Conservation (phyloP, 2,329 filamentous ascomycete genomes). For the Dissoconium aciculare region DNA sequence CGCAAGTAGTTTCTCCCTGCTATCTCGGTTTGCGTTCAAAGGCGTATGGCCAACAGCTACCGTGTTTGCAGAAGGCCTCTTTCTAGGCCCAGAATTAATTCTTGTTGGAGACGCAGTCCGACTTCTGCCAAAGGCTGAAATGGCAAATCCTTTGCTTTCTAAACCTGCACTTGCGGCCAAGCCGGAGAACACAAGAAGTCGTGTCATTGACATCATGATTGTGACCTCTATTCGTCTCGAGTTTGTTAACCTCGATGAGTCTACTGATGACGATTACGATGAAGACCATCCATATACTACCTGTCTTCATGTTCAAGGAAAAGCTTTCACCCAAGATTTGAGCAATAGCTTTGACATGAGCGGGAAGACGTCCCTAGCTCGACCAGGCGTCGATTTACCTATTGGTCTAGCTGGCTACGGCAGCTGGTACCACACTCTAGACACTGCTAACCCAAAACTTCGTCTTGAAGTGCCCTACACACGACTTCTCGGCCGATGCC, state of each 20-base stretch:
- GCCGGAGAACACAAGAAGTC: slow-evolving; percentile 6
- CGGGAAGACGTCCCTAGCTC: slow-evolving; percentile 15
- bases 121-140: slow-evolving; percentile 22
- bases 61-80: slow-evolving; percentile 40
- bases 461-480: slow-evolving; percentile 33
- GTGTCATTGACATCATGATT: slow-evolving; percentile 38
- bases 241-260: slow-evolving; percentile 34
- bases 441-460: slow-evolving; percentile 27
- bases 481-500: slow-evolving; percentile 40
- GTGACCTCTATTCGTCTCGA: slow-evolving; percentile 39
- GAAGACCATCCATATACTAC: slow-evolving; percentile 28
- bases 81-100: slow-evolving; percentile 42
- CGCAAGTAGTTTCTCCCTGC: slow-evolving; percentile 38
- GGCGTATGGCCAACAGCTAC: slow-evolving; percentile 40
- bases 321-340: slow-evolving; percentile 31
- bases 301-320: slow-evolving; percentile 35
- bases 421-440: slow-evolving; percentile 37
- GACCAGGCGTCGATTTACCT: slow-evolving; percentile 24
- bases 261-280: slow-evolving; percentile 32
- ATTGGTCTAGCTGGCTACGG: slow-evolving; percentile 33
- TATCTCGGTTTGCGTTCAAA: slow-evolving; percentile 38
- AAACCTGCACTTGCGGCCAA: background rate
- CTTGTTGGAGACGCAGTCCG: slow-evolving; percentile 40
- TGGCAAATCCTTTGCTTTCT: too few species aligned
- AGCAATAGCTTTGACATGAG: slow-evolving; percentile 20